Conservation (phyloP, 73 alveolate species). For the Tetrahymena borealis region DNA sequence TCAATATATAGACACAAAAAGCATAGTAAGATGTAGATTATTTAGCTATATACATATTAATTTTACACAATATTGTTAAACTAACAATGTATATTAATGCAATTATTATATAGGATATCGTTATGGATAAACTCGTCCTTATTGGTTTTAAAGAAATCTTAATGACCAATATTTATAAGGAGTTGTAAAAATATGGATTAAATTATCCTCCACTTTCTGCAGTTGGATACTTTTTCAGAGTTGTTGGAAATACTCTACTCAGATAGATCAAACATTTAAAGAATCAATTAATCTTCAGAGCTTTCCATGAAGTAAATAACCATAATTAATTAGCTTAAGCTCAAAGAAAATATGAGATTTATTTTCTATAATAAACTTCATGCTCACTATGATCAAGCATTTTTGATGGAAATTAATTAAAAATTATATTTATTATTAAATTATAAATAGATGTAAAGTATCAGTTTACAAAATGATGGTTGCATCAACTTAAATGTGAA, state of each 20-base stretch:
- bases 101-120: background rate
- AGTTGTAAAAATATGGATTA: background rate
- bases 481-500: background rate
- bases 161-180: background rate
- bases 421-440: background rate
- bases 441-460: background rate
- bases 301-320: background rate
- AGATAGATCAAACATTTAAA: background rate
- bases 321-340: background rate
- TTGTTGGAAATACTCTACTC: background rate
- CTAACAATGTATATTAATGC: background rate
- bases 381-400: no score
- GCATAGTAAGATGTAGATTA: conserved; percentile 1
- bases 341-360: no score
- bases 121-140: background rate
- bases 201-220: background rate
- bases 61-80: no score
- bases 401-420: no score
- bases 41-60: background rate
- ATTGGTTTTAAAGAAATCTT: background rate
- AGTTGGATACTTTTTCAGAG: background rate
- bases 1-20: background rate
- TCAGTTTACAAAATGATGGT: background rate
- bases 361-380: no score
- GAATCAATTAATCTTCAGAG: background rate